Evolutionary conservation across 2,329 filamentous ascomycete species (phyloP), one percentile per base, ranked within the genome.

Genomic region (Dryadomyces quercus-mongolicae): DNA sequence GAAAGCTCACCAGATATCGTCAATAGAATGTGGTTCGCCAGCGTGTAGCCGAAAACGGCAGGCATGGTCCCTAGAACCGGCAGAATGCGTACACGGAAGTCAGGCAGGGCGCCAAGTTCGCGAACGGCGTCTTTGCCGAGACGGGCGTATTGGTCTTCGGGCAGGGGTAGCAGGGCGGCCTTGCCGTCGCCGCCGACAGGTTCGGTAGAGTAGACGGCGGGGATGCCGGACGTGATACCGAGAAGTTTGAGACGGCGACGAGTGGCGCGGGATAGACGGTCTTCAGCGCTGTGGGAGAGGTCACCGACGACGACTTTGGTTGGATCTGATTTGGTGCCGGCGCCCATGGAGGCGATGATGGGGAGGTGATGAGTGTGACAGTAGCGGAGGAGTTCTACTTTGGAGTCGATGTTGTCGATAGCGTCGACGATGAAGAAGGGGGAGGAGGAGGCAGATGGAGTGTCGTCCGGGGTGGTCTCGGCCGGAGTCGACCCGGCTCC

Each of bases 331-430:
- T 97, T 98, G 70, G 89, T 96, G 0, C 90, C 93, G 0, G 93
- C 93, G 1, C 93, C 93, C 91, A 97, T 97, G 36, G 89, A 88
- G 16, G 89, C 93, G 58, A 98, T 91, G 31, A 98, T 89, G 1
- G 82, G 85, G 25, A 97, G 73, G 1, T 77, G 74, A 64, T 89
- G 78, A 57, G 83, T 79, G 65, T 91, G 77, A 70, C 93, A 98
- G 70, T 94, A 95, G 63, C 89, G 84, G 44, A 98, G 75, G 54
- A 98, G 73, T 18, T 85, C 86, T 3, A 98, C 92, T 71, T 98
- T 98, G 53, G 89, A 95, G 52, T 95, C 88, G 58, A 98, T 97
- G 65, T 98, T 97, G 69, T 98, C 93, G 60, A 98, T 98, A 21
- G 92, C 94, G 69, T 98, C 93, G 40, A 98, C 81, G n/a, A 98